Evolutionary conservation across 2,329 filamentous ascomycete genomes (phyloP).

Genomic region (Alternaria burnsii): DNA sequence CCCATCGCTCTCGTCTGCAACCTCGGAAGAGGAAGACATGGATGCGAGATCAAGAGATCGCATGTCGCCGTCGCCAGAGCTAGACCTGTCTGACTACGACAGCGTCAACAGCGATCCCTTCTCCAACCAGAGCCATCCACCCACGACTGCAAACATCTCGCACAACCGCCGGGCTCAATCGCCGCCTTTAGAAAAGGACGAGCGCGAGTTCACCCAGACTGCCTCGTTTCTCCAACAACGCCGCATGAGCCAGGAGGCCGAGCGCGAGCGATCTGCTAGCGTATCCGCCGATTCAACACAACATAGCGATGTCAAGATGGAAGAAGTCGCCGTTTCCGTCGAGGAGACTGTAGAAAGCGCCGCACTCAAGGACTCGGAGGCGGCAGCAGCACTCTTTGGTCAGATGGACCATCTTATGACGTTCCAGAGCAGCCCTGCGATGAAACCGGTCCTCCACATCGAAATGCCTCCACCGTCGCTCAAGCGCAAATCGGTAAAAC

Average conservation of each 20-base stretch:
- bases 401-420: slow-evolving; percentile 50
- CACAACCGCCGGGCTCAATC: slow-evolving; percentile 78
- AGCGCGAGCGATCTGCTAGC: slow-evolving; percentile 52
- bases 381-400: slow-evolving; percentile 60
- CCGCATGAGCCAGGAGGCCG: slow-evolving; percentile 54
- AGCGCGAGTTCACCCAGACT: slow-evolving; percentile 96
- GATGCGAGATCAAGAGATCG: slow-evolving; percentile 67
- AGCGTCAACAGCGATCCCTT: slow-evolving; percentile 69
- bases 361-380: slow-evolving; percentile 61
- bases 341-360: slow-evolving; percentile 59
- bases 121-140: slow-evolving; percentile 58
- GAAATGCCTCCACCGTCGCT: slow-evolving; percentile 44
- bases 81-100: slow-evolving; percentile 91
- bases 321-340: slow-evolving; percentile 48
- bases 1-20: slow-evolving; percentile 81
- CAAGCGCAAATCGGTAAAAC: slow-evolving; percentile 45
- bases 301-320: slow-evolving; percentile 45
- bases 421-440: slow-evolving; percentile 58
- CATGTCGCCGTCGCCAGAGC: slow-evolving; percentile 89
- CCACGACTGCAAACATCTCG: slow-evolving; percentile 54
- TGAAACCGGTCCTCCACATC: slow-evolving; percentile 51
- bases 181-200: slow-evolving; percentile 90
- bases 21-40: slow-evolving; percentile 75
- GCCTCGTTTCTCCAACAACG: slow-evolving; percentile 80
- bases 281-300: slow-evolving; percentile 47